Base-by-base conservation (phyloP, 805 yeast genomes). In the Hanseniaspora hatyaiensis region DNA sequence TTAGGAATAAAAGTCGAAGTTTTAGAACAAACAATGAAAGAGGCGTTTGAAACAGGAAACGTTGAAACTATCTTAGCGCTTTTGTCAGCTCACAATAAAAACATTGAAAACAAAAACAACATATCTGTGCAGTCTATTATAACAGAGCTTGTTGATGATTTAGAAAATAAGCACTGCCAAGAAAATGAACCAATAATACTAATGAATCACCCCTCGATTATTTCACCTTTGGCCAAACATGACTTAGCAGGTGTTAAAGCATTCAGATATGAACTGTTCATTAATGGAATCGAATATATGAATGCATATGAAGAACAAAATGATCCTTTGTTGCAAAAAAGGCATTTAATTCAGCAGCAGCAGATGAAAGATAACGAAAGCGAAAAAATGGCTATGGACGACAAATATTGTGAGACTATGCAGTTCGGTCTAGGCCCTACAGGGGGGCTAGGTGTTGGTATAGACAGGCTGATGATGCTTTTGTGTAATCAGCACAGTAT, bases 251-350 rank as follows among this genome's bases (percentile, higher is more conserved):
- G 58, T 70, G 5, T 80, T 94, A 0, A 70, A 75, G 40, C 49
- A 6, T 45, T 19, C 29, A 64, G 98, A 40, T 92, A 89, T 59
- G 98, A 92, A 64, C 62, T 92, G 40, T 87, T 84, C 57, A 78
- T 92, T 49, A 65, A 72, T 36, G 88, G 92, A 0, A 72, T 73
- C 52, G 99, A 92, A 62, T 80, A 78, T 52, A 82, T 81, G 22
- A 92, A 92, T 60, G 95, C 97, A 0, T 92, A 92, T 60, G 98
- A 92, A 55, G 99, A 92, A 63, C 97, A 92, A 59, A 92, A 92
- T 62, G 77, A 80, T 34, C 98, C 98, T 0, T 71, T 71, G 50
- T 69, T 67, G 26, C 99, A 92, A 61, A 57, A 63, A 4, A 53
- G 51, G 2, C 87, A 87, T 55, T 84, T 89, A 57, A 52, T 63